phyloP scores from a whole-genome alignment of 177 flowering plant species.

The Vitis hybrid region DNA sequence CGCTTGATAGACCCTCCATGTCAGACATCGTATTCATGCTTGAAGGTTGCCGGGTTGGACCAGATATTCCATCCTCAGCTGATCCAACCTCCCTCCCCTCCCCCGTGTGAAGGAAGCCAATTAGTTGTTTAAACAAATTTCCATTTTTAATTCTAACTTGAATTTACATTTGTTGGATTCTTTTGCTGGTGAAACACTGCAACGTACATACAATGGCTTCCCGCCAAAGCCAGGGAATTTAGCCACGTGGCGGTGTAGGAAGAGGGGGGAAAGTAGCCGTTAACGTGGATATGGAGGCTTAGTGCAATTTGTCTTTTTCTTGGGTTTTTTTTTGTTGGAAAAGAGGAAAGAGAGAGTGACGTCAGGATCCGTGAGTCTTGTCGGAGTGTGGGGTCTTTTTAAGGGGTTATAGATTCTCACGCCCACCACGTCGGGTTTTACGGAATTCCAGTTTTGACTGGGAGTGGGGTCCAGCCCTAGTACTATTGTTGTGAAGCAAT shows the following conservation, averaged over 20 bases:
- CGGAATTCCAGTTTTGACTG: background rate
- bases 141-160: too few relatives aligned
- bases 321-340: slow-evolving; percentile 8
- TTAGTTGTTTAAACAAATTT: too few relatives aligned
- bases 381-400: background rate
- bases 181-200: too few relatives aligned
- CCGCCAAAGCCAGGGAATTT: slow-evolving; percentile 15
- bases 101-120: slow-evolving; percentile 19
- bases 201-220: background rate
- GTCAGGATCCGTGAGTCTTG: background rate
- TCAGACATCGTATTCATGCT: slow-evolving; percentile 92
- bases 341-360: background rate
- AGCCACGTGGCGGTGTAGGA: slow-evolving; percentile 17
- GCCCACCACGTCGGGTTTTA: slow-evolving; percentile 13
- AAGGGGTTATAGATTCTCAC: background rate
- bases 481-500: background rate
- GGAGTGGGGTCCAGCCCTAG: slow-evolving; percentile 13
- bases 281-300: slow-evolving; percentile 2
- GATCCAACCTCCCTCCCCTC: slow-evolving; percentile 86
- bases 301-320: background rate
- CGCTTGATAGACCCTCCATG: slow-evolving; percentile 83
- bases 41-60: slow-evolving; percentile 96
- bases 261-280: slow-evolving; percentile 24
- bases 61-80: slow-evolving; percentile 77
- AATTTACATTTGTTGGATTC: too few relatives aligned